Percentiles rank a stretch among this genome's conserved stretches.
These are phyloP conservation scores for Geotrichum klebahnii DNA, from an alignment of 1,139 yeast genomes.

Conservation along the genomic window DNA sequence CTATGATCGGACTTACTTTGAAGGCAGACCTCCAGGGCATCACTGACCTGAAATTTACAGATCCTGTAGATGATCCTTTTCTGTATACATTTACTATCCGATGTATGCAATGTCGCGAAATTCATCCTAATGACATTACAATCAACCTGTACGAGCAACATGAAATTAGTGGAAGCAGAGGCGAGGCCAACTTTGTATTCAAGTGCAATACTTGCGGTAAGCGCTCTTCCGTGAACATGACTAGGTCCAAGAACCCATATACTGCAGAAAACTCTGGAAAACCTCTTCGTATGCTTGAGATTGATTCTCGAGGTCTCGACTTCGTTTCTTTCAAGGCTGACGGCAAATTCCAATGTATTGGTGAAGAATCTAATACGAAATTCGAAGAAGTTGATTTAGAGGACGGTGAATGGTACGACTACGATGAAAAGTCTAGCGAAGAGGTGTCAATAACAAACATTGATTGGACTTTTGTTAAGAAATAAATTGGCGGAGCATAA, in stretches of 20 bases:
- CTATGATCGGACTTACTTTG: conserved; percentile 48
- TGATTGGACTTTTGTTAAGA: conserved; percentile 50
- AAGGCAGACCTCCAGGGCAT: conserved; percentile 62
- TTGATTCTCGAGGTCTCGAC: conserved; percentile 85
- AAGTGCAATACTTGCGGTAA: conserved; percentile 66
- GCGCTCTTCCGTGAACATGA: conserved; percentile 38
- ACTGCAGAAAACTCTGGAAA: conserved; percentile 40
- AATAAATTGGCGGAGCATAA: conserved; percentile 6
- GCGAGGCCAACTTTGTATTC: conserved; percentile 80
- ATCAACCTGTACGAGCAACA: conserved; percentile 58
- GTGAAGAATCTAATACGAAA: conserved; percentile 49
- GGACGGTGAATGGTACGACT: conserved; percentile 92
- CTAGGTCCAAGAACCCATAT: conserved; percentile 29
- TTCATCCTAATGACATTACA: conserved; percentile 67
- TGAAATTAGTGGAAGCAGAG: conserved; percentile 68
- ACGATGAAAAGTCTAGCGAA: conserved; percentile 75
- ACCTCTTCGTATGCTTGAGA: conserved; percentile 48
- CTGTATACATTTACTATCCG: conserved; percentile 66
- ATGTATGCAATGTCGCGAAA: conserved; percentile 78
- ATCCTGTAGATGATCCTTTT: conserved; percentile 57
- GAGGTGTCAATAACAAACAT: conserved; percentile 81
- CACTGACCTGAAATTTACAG: conserved; percentile 61
- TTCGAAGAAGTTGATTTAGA: conserved; percentile 66
- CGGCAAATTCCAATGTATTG: conserved; percentile 58
- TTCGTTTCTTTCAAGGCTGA: conserved; percentile 63